Base-by-base conservation (phyloP, 805 yeast species). In the Teunomyces cretensis region DNA sequence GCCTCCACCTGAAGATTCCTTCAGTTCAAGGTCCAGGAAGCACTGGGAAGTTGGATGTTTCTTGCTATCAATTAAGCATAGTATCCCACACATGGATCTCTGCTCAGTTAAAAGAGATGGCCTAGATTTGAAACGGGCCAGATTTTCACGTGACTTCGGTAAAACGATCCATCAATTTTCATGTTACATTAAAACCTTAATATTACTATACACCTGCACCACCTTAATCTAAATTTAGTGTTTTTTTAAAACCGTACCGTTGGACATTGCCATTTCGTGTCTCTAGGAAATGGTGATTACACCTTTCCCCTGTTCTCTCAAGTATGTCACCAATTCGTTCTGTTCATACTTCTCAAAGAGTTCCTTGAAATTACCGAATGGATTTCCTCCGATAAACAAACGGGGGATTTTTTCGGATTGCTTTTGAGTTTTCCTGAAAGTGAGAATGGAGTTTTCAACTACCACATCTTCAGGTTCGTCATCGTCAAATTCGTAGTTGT, bases 11-110 rank as follows among this genome's bases (percentile, higher is more conserved):
- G 16, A 14, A 2, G 32, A 8, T 15, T 9, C 14, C 16, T 13
- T 15, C n/a, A 4, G 12, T 9, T 13, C 26, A 19, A 35, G 14
- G 2, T 6, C 9, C 15, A 7, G 19, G 30, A 44, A 30, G 19
- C 37, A 15, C 15, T 5, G 13, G 13, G 40, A 44, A 17, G 39
- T 42, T 38, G 9, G 19, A 36, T 13, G 7, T 49, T 39, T 30
- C 57, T 64, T 43, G 7, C 26, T 37, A n/a, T 37, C 24, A 15
- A 47, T 44, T 17, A 36, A 26, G n/a, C 73, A 62, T 15, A 80
- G 61, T 9, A 80, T 81, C 1, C 86, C 86, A 68, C 86, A 80
- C 86, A 80, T 80, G 22, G 3, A 19, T 2, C 9, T 17, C n/a
- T 2, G 9, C 7, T 35, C 14, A 17, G 15, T 30, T 37, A 13